Evolutionary conservation across 495 filamentous ascomycete species (phyloP), one percentile per base, ranked within the genome.

Genomic region (Daldinia childiae): DNA sequence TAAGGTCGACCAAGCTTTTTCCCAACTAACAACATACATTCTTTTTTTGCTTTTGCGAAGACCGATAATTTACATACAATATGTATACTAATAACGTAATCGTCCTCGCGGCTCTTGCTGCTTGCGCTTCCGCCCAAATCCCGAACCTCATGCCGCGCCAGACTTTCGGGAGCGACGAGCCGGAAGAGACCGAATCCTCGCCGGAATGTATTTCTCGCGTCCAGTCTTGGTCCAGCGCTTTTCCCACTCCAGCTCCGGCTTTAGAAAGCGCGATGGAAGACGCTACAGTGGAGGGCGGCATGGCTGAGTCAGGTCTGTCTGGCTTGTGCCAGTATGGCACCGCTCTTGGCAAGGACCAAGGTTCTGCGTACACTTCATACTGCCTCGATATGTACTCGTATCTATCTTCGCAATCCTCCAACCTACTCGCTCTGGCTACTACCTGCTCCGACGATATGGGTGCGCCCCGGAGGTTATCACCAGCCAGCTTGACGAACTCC

Each of bases 311-410:
- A 1, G 43, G 43, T 30, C 15, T 73, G 29, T 12, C 58, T 14
- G 66, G 61, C 9, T 34, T 73, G 1, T 73, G 71, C 62, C 19
- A 36, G 0, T 56, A 62, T 27, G 71, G 30, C 14, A 6, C 32
- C 1, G 3, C 4, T 19, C 43, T 73, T 3, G 24, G 57, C 32
- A 9, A 52, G 5, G 29, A n/a, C 17, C 48, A 50, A 21, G 41
- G 45, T n/a, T 26, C 65, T 12, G 71, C 57, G 1, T 73, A 52
- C 43, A 58, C 66, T 1, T 62, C 62, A n/a, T 73, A 54, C 41
- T 62, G 62, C 57, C 26, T 69, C 17, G 62, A 45, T 0, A 62
- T 73, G 57, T 73, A 73, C 66, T 66, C 71, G 30, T 73, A 69
- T 43, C 41, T 73, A 7, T 73, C 70, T 0, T 34, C 26, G 4